Conservation (phyloP, 1,139 yeast species). For the Kodamaea suecica region DNA sequence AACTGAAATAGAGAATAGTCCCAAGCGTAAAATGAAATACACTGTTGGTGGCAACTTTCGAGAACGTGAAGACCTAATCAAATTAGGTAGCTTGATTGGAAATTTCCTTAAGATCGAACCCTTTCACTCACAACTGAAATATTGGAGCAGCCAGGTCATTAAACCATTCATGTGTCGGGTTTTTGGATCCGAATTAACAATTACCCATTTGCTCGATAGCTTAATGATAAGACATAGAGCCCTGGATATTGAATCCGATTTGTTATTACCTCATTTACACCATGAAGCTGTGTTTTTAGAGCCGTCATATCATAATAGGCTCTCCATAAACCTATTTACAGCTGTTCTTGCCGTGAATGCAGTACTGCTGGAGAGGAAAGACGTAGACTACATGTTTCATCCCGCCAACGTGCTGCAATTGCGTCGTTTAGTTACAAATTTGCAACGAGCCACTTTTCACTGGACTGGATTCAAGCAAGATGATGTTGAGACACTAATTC, state of each 20-base stretch:
- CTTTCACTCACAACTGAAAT: constrained; percentile 43
- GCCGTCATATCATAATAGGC: constrained; percentile 59
- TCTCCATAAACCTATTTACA: constrained; percentile 60
- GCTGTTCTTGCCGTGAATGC: constrained; percentile 72
- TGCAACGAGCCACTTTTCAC: constrained; percentile 65
- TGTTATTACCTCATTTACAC: constrained; percentile 55
- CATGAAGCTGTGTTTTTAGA: constrained; percentile 55
- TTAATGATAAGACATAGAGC: constrained; percentile 56
- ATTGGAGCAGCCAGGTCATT: constrained; percentile 48
- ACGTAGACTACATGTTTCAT: constrained; percentile 69
- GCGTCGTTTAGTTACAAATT: constrained; percentile 54
- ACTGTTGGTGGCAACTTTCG: constrained; percentile 34
- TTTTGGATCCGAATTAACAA: constrained; percentile 39
- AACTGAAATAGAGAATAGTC: background rate
- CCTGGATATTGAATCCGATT: constrained; percentile 47
- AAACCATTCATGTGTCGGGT: constrained; percentile 42
- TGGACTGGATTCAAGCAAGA: constrained; percentile 69
- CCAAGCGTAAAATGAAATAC: constrained; percentile 34
- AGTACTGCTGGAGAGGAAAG: constrained; percentile 66
- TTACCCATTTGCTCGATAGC: constrained; percentile 41
- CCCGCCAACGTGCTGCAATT: constrained; percentile 53
- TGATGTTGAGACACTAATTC: constrained; percentile 51
- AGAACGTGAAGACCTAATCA: constrained; percentile 47
- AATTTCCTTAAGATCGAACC: constrained; percentile 61
- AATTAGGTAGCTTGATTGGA: constrained; percentile 50